Evolutionary conservation across 441 rosid genomes (phyloP).

Genomic region (Erodium chrysanthum): DNA sequence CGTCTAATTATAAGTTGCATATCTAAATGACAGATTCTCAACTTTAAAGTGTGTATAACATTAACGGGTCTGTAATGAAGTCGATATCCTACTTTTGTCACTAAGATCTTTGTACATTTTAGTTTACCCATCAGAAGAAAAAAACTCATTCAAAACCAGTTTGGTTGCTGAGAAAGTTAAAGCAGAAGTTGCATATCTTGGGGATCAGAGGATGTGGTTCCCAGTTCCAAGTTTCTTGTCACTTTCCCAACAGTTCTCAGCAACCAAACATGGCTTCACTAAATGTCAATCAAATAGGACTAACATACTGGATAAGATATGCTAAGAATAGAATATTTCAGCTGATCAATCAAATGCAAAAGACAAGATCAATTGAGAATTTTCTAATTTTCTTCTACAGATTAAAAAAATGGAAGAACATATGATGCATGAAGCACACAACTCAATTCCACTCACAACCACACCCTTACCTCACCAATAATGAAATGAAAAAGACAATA

Average conservation of each 20-base stretch:
- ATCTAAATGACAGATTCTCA: background rate
- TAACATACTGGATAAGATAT: background rate
- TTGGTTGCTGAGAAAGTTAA: background rate
- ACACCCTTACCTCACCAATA: too few species aligned
- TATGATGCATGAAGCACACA: background rate
- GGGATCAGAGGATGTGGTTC: too few species aligned
- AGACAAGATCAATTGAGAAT: background rate
- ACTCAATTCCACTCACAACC: background rate
- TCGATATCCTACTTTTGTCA: background rate
- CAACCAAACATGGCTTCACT: conserved; percentile 3
- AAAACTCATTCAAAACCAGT: background rate
- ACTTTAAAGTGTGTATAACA: background rate
- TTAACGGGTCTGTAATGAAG: background rate
- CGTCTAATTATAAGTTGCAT: background rate
- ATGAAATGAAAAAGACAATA: background rate
- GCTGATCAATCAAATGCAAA: background rate
- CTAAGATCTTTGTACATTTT: background rate
- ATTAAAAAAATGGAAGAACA: background rate
- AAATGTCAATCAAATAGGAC: background rate
- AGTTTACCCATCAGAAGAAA: background rate
- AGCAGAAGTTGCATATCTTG: background rate
- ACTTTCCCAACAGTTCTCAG: background rate
- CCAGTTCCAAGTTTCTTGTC: background rate
- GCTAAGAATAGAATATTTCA: background rate
- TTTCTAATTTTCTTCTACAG: background rate